Base-by-base conservation (phyloP, 2,329 filamentous ascomycete genomes). In the Ophiosphaerella korrae region DNA sequence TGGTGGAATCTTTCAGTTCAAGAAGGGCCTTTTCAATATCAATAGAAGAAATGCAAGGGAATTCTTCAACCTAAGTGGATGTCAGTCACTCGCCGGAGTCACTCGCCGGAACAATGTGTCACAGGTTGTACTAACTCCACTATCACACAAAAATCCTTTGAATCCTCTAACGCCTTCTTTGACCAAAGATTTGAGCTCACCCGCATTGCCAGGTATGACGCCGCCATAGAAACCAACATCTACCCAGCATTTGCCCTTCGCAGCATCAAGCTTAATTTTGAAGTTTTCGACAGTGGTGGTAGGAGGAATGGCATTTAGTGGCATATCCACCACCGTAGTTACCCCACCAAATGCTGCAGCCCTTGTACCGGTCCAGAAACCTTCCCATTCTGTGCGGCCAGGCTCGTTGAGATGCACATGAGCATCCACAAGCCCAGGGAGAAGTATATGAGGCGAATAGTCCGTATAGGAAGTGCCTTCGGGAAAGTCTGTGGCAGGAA, bases 161-260 rank as follows among this genome's bases (percentile, higher is more conserved):
- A 99, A 97, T 11, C 94, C 94, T 58, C 92, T 83, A 9, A 97
- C 93, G 46, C 94, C 94, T 35, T 86, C 88, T 49, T 90, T 83
- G 1, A 97, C 89, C 3, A 99, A 80, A 0, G 86, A 87, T 63
- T 90, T 85, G 48, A 99, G 77, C 66, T 97, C 86, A 9, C 83
- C 74, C 2, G 87, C 84, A 69, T 99, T 99, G 1, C 93, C 94
- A 3, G 94, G 94, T 41, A 99, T 86, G 34, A 97, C 86, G 29
- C 94, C 94, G 23, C 94, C 94, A 71, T 97, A 97, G 75, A 99
- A 97, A 26, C 92, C 94, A n/a, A 97, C 92, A 66, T 97, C 94
- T 23, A 97, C 91, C 93, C 93, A 99, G 76, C 93, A 96, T 76
- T 97, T 88, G 31, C 89, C 91, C 54, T 84, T 76, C 35, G 91